These are phyloP conservation scores for Dactylorhiza incarnata DNA, from an alignment of 106 monocot species.

Conservation along the genomic window DNA sequence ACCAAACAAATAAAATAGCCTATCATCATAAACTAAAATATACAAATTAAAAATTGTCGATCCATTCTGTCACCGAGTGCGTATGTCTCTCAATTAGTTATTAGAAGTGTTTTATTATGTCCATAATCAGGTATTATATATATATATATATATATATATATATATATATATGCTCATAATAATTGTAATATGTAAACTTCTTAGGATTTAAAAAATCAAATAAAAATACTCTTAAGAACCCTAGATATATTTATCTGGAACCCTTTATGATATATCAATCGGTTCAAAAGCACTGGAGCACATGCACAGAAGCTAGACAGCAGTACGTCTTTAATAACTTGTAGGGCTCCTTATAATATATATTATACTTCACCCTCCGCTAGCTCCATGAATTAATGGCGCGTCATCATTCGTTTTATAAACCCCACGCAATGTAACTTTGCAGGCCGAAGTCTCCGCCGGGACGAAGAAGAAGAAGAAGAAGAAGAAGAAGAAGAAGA, in stretches of 20 bases:
- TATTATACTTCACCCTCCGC: not conserved
- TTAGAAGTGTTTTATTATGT: not conserved
- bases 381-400: not conserved
- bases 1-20: no score
- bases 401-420: not conserved
- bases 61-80: no score
- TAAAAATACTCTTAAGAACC: not conserved
- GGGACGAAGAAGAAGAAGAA: not conserved
- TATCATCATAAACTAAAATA: no score
- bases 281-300: not conserved
- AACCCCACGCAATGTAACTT: not conserved
- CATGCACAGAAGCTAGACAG: not conserved
- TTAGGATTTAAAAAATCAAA: not conserved
- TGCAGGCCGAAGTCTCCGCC: constrained; percentile 21
- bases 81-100: not conserved
- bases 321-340: not conserved
- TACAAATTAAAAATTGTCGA: no score
- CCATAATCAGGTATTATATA: not conserved
- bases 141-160: not conserved
- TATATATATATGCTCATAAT: not conserved
- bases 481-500: not conserved
- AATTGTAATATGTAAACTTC: no score
- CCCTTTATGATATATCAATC: not conserved
- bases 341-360: not conserved
- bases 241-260: not conserved